Percentiles rank a stretch among this genome's conserved stretches.
Conservation (phyloP, 495 filamentous ascomycete genomes). For the Penicillium waksmanii region DNA sequence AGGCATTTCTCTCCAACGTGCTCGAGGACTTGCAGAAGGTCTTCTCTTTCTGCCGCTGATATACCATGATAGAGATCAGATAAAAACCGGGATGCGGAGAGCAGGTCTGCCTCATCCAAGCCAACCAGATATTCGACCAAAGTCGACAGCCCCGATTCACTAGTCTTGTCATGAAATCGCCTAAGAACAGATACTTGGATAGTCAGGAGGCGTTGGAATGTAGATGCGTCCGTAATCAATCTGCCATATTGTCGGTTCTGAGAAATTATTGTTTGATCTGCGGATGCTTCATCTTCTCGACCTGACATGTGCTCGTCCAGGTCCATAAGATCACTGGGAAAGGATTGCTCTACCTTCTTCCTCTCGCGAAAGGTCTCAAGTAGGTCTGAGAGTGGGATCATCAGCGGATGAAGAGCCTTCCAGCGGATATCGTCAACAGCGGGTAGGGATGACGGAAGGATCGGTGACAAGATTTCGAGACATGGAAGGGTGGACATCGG, state of each 20-base stretch:
- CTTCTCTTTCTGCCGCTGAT: conserved; percentile 34
- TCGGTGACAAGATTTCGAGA: conserved; percentile 37
- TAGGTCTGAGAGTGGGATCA: conserved; percentile 35
- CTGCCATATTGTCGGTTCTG: conserved; percentile 35
- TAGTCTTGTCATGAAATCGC: conserved; percentile 32
- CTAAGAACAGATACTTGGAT: conserved; percentile 40
- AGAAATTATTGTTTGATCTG: conserved; percentile 29
- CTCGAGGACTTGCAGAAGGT: conserved; percentile 51
- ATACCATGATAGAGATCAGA: conserved; percentile 44
- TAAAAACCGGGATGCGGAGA: conserved; percentile 58
- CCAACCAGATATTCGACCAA: conserved; percentile 63
- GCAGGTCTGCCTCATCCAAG: conserved; percentile 61
- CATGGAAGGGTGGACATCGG: conserved; percentile 35
- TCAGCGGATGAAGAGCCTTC: conserved; percentile 28
- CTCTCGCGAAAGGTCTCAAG: conserved; percentile 48
- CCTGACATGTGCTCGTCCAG: conserved; percentile 72
- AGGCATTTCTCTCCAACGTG: conserved; percentile 64
- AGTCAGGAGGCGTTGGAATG: conserved; percentile 44
- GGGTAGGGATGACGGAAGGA: conserved; percentile 30
- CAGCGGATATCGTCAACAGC: conserved; percentile 20
- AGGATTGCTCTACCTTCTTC: conserved; percentile 24
- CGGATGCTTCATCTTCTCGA: conserved; percentile 47
- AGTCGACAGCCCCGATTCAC: conserved; percentile 36
- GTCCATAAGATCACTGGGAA: conserved; percentile 68
- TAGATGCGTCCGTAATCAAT: conserved; percentile 33